Conservation (phyloP, 1,139 yeast genomes). For the Nakaseomyces sp. region DNA sequence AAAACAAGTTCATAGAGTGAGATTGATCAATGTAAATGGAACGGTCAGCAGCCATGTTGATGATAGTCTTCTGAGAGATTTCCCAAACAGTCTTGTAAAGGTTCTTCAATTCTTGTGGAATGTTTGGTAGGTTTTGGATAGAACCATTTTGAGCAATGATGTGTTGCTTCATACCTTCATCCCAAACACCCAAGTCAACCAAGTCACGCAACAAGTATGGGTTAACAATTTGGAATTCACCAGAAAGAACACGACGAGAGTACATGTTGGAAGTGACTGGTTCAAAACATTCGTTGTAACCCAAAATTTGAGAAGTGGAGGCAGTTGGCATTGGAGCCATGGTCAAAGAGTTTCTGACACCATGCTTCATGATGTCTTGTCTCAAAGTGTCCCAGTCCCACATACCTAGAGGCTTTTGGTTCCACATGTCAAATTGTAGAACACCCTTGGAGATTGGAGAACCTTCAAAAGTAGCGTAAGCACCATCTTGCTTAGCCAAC, state of each 20-base stretch:
- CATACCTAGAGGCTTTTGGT: conserved; percentile 34
- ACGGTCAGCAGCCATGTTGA: conserved; percentile 93
- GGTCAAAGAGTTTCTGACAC: conserved; percentile 70
- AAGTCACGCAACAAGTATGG: conserved; percentile 73
- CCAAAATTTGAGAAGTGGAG: conserved; percentile 82
- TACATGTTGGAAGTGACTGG: conserved; percentile 84
- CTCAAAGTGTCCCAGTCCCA: conserved; percentile 67
- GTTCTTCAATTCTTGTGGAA: conserved; percentile 68
- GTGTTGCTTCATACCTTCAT: conserved; percentile 65
- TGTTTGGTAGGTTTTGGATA: conserved; percentile 61
- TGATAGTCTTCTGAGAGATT: conserved; percentile 73
- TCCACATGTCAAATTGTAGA: conserved; percentile 77
- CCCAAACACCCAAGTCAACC: conserved; percentile 78
- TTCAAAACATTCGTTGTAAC: conserved; percentile 85
- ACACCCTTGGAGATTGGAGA: conserved; percentile 77
- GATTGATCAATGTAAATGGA: conserved; percentile 91
- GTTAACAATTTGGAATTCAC: conserved; percentile 81
- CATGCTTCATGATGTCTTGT: conserved; percentile 46
- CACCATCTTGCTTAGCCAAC: conserved; percentile 54
- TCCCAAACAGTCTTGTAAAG: conserved; percentile 97
- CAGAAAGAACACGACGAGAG: conserved; percentile 76
- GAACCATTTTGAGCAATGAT: conserved; percentile 79
- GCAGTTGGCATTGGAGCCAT: conserved; percentile 98
- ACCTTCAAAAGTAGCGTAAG: conserved; percentile 59
- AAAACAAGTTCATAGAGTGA: conserved; percentile 76